Evolutionary conservation across 1,139 yeast genomes (phyloP), one percentile per base, ranked within the genome.

Genomic region (Trichomonascaceae sp.): DNA sequence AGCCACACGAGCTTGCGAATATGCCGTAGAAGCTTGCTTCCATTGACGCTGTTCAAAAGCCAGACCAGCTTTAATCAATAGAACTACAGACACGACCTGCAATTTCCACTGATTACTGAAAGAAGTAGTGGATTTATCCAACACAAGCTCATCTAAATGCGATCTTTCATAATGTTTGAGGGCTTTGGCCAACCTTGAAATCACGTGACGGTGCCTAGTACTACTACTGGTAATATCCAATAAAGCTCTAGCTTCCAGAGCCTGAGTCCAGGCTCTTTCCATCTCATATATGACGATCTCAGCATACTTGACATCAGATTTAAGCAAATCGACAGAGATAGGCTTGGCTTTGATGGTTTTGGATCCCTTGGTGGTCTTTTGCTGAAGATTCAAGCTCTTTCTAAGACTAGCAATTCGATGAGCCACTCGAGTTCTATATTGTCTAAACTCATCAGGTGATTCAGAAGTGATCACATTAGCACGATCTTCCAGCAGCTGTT

Each of bases 121-220:
- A 61, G 64, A 72, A 55, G 52, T 57, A 47, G 48, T 72, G 66
- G 13, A 62, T 57, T n/a, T 70, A 7, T 82, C 64, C 1, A 68
- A 67, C 36, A 80, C 67, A 44, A 88, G 68, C 43, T 74, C 74
- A 45, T 73, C 38, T 10, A 45, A 9, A 17, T 39, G 44, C 6
- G 49, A n/a, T 17, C 22, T 68, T 36, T 79, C 73, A 53, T 76
- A 74, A 19, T 20, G 18, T 51, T 69, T 67, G 38, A 77, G 70
- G 0, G 93, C 83, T 66, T 81, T 84, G 65, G 85, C 87, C 60
- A 86, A 77, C 69, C 87, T 86, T 43, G 91, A 80, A 13, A 77
- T 66, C 65, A 87, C 74, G 57, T 86, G 79, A 56, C 76, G 79
- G 51, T 74, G 74, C 66, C 62, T 61, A 38, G 58, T 53, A 10